Evolutionary conservation across 768 basidiomycete genomes (phyloP), one percentile per base, ranked within the genome.

Genomic region (Paxillus rubicundulus): DNA sequence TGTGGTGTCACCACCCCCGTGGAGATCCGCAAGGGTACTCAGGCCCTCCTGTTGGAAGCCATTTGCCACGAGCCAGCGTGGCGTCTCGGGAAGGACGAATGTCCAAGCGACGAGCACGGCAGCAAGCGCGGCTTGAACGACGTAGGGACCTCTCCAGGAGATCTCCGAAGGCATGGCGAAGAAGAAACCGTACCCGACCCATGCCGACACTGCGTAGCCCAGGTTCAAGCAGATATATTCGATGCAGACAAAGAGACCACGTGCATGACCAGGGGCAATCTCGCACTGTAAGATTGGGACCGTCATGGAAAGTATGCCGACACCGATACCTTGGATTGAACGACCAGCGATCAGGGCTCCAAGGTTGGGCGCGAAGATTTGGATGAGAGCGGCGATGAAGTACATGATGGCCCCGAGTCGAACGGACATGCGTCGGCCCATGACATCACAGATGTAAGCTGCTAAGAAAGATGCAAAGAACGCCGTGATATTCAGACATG

Each of bases 111-210:
- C 64, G 17, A 84, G 73, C 34, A 84, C 57, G 14, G 70, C 49
- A 1, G 79, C 79, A 17, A 82, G 74, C 38, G 70, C 75, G 21
- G 76, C 75, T 62, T 84, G 81, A 8, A 82, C 67, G 54, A 77
- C 71, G 61, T 79, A 82, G 1, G 81, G 79, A 37, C 82, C 80
- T 40, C 78, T 70, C 81, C 83, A 84, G 12, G 79, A 75, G 50
- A 76, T 74, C 60, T 78, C 76, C 4, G 68, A 72, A 14, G 74
- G 73, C 20, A 66, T 67, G 53, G 72, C 72, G 44, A 77, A 74
- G 59, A 75, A 81, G 66, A 81, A 81, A 9, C 62, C 74, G 54
- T 74, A 79, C 32, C 78, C 76, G 44, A 76, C 72, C 78, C 77
- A 77, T n/a, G 77, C 65, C 27, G 76, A 74, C 17, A 75, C 58